Percentiles rank a stretch among this genome's conserved stretches.
Conservation (phyloP, 2,329 filamentous ascomycete species). For the Chrysosphaeria jannelii region DNA sequence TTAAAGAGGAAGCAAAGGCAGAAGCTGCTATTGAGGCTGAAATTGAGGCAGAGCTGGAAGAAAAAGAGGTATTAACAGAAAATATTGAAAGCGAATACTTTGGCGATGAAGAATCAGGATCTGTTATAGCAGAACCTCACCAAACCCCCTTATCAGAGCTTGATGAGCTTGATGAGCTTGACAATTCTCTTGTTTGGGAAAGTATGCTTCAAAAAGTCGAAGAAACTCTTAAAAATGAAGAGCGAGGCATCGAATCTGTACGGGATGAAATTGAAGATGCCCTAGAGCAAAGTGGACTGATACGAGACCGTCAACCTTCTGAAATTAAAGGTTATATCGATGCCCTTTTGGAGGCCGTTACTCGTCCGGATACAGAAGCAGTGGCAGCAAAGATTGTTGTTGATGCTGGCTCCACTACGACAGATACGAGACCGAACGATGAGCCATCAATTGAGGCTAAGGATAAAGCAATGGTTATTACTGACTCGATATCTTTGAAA, state of each 20-base stretch:
- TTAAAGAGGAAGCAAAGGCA: background rate
- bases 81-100: no score
- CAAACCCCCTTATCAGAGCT: slow-evolving; percentile 3
- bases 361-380: slow-evolving; percentile 5
- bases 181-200: slow-evolving; percentile 14
- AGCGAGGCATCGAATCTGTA: slow-evolving; percentile 18
- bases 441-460: no score
- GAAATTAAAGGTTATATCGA: slow-evolving; percentile 19
- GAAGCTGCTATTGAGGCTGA: slow-evolving; percentile 2
- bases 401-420: no score
- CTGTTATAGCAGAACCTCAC: no score
- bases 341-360: slow-evolving; percentile 18
- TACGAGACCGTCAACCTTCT: slow-evolving; percentile 14
- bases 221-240: slow-evolving; percentile 25
- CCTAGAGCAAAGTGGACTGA: slow-evolving; percentile 21
- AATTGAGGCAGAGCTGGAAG: slow-evolving; percentile 3
- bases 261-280: slow-evolving; percentile 23
- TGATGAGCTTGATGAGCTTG: slow-evolving; percentile 6
- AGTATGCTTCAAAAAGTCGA: slow-evolving; percentile 23
- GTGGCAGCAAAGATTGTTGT: slow-evolving; percentile 2
- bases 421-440: background rate
- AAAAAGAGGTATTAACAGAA: no score
- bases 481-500: slow-evolving; percentile 10
- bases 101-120: slow-evolving; percentile 5
- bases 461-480: no score